Base-by-base conservation (phyloP, 1,139 yeast species). In the Komagataea norvegica region DNA sequence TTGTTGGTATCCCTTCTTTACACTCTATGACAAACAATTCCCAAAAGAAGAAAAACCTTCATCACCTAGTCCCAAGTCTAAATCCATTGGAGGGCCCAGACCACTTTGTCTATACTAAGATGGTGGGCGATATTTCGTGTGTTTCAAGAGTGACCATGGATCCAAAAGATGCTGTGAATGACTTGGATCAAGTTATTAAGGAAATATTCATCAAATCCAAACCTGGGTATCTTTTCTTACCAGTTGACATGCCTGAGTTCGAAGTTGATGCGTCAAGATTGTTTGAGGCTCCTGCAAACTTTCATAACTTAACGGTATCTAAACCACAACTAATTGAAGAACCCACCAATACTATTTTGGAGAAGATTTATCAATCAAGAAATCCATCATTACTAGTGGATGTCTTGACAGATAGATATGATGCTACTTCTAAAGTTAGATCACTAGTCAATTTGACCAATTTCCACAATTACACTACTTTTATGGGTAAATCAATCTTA, bases 181-280 rank as follows among this genome's bases (percentile, higher is more conserved):
- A 74, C 52, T 69, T 87, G 39, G 96, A 87, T 57, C 64, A 64
- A 21, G 85, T 85, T 5, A 72, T 87, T 45, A 54, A 56, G 31
- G 66, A 71, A 23, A 76, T 85, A 23, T 64, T 74, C 47, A 65
- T 61, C 31, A 68, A 71, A 40, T 77, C 81, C 21, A 74, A 81
- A 55, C 96, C 96, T 1, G 95, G 94, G 7, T 86, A 82, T 55
- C 61, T 87, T 41, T 84, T 75, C 55, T 59, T 87, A 31, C 96
- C 96, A 3, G 66, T 73, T 29, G 89, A 86, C 54, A 60, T 83
- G 51, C 77, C 79, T 8, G 74, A 74, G 49, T 52, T 64, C 30
- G 48, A 62, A 30, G 77, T 84, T 13, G 65, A 73, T 17, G 54
- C 64, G 6, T 47, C 60, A 6, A 57, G 65, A 39, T 58, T 64